phyloP scores from a whole-genome alignment of 768 basidiomycete genomes.

The Leccinellum rugosiceps region DNA sequence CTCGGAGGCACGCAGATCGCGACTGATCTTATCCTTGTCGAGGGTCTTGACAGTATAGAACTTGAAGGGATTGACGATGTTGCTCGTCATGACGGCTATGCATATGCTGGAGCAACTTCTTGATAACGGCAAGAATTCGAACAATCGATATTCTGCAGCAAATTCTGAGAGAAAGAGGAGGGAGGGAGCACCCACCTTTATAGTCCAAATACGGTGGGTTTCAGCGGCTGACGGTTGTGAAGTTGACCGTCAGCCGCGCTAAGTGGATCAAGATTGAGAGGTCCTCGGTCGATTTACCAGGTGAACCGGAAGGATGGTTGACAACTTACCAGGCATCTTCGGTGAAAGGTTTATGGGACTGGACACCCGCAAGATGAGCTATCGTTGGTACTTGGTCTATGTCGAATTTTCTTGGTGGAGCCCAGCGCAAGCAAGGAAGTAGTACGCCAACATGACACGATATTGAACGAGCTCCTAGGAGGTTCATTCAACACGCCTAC shows the following conservation, averaged over 20 bases:
- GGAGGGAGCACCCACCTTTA: conserved; percentile 2
- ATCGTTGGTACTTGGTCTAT: neutral
- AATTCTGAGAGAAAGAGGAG: neutral
- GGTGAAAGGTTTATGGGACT: neutral
- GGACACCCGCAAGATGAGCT: neutral
- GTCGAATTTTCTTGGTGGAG: neutral
- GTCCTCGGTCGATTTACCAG: neutral
- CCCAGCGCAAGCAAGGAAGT: neutral
- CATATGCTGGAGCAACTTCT: neutral
- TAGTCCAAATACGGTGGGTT: conserved; percentile 1
- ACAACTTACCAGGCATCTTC: conserved; percentile 1
- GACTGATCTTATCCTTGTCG: conserved; percentile 1
- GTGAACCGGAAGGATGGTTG: neutral
- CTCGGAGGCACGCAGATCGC: neutral
- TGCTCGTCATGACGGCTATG: conserved; percentile 12
- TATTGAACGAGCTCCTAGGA: too few relatives aligned
- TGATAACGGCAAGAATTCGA: neutral
- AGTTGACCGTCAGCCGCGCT: conserved; percentile 15
- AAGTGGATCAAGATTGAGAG: neutral
- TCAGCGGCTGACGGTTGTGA: conserved; percentile 5
- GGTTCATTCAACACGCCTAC: neutral
- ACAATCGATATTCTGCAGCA: neutral
- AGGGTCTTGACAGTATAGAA: conserved; percentile 2
- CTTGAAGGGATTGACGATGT: conserved; percentile 13
- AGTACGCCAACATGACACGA: too few relatives aligned